Evolutionary conservation across 1,139 yeast genomes (phyloP).

Genomic region (Taphrina flavorubra): DNA sequence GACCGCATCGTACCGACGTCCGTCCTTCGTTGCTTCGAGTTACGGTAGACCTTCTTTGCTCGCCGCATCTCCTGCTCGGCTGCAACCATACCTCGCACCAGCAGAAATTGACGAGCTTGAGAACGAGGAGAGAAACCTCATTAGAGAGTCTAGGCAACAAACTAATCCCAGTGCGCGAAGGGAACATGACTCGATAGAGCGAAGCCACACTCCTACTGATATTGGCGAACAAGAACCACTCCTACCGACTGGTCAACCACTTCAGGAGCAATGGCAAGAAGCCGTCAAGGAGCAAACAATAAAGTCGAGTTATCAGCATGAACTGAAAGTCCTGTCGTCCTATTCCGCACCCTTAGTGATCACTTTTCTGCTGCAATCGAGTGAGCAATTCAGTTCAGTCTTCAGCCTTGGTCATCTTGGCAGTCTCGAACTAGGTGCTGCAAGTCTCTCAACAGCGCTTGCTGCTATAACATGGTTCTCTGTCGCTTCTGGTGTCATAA

Average conservation of each 20-base stretch:
- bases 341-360: constrained; percentile 68
- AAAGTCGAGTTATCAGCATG: constrained; percentile 52
- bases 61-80: constrained; percentile 20
- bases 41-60: constrained; percentile 29
- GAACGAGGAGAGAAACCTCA: constrained; percentile 33
- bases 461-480: constrained; percentile 79
- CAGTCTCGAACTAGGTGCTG: constrained; percentile 73
- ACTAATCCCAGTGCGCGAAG: neutral
- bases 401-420: constrained; percentile 86
- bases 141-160: constrained; percentile 22
- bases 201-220: neutral
- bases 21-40: constrained; percentile 34
- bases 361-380: constrained; percentile 80
- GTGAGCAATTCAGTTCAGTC: constrained; percentile 81
- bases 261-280: constrained; percentile 16
- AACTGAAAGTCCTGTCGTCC: constrained; percentile 53
- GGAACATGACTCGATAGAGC: neutral
- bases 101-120: constrained; percentile 41
- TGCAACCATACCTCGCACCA: constrained; percentile 16
- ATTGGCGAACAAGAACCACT: neutral
- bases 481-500: constrained; percentile 83
- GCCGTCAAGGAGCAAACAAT: constrained; percentile 28
- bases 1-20: constrained; percentile 26
- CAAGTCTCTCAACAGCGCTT: constrained; percentile 85
- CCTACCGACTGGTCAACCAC: neutral